Base-by-base conservation (phyloP, 2,329 filamentous ascomycete species). In the Pestalotiopsis sp. region DNA sequence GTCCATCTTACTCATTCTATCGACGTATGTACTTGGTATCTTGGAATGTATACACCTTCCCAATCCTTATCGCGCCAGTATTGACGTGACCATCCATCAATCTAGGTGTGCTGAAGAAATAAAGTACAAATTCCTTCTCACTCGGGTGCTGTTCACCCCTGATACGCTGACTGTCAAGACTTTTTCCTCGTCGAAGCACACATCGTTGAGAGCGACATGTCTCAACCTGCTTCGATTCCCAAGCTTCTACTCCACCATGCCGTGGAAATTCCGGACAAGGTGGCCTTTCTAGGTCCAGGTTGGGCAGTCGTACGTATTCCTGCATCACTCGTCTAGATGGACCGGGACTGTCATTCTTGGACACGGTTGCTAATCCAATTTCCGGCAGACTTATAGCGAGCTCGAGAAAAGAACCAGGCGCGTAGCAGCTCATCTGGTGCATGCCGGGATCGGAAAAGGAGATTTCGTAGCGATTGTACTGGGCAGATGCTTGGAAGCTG, bases 191-290 rank as follows among this genome's bases (percentile, higher is more conserved):
- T 17, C 12, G 14, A 36, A 13, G 14, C 23, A n/a, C 60, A 23
- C 14, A 45, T 25, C n/a, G 31, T 64, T 49, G 62, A 52, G 62
- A 64, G 41, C 62, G 41, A 64, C 23, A 64, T 64, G 62, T 64
- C 62, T 52, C 62, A 64, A 64, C 20, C 62, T n/a, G 23, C 62
- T 64, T 64, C 62, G 62, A 39, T 64, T 52, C 62, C 62, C 41
- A 64, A 64, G n/a, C 17, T 64, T 45, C 39, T 64, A 17, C 62
- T 64, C 62, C 62, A 52, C 41, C 62, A 64, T 64, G 62, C 62
- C 38, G 62, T 64, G 62, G 62, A 64, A 39, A 64, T 4, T 52
- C 38, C 17, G 6, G 39, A 64, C 20, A 64, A 64, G 62, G 62
- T 64, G 62, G 62, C 62, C 62, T 64, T 64, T 39, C 49, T 39